These are phyloP conservation scores for Rhododendron simsii DNA, from an alignment of 148 eudicot species.

Conservation along the genomic window DNA sequence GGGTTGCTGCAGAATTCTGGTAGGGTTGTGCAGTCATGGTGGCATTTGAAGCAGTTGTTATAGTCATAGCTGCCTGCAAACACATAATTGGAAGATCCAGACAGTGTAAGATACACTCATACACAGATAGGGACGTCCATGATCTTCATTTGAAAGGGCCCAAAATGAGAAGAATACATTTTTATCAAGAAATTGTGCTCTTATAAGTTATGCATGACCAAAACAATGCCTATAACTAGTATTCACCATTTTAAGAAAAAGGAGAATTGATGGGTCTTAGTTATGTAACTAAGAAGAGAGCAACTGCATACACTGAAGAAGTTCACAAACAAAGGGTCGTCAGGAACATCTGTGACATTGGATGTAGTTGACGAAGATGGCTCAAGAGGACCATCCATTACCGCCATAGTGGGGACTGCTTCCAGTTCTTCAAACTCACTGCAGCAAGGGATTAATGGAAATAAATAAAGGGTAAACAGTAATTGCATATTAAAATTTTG, in stretches of 20 bases:
- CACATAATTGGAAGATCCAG: constrained; percentile 10
- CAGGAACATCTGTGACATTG: constrained; percentile 43
- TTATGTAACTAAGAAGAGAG: neutral
- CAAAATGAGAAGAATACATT: neutral
- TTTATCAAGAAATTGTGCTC: neutral
- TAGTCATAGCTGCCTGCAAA: constrained; percentile 65
- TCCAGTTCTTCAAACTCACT: constrained; percentile 87
- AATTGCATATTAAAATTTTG: neutral
- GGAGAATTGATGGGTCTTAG: neutral
- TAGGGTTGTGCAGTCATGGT: constrained; percentile 35
- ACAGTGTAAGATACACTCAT: neutral
- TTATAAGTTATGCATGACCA: neutral
- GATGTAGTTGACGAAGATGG: constrained; percentile 50
- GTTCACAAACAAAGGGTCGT: constrained; percentile 59
- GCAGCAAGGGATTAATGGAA: constrained; percentile 12
- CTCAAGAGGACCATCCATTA: constrained; percentile 85
- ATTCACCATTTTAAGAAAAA: neutral
- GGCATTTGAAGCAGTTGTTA: constrained; percentile 47
- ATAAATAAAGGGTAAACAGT: neutral
- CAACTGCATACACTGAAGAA: constrained; percentile 65
- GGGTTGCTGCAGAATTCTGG: constrained; percentile 28
- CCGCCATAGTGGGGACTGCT: constrained; percentile 71
- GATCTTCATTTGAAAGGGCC: neutral
- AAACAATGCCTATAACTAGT: neutral
- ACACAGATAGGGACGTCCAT: neutral